Base-by-base conservation (phyloP, 192 early-diverging fungal species). In the Allomyces javanicus region DNA sequence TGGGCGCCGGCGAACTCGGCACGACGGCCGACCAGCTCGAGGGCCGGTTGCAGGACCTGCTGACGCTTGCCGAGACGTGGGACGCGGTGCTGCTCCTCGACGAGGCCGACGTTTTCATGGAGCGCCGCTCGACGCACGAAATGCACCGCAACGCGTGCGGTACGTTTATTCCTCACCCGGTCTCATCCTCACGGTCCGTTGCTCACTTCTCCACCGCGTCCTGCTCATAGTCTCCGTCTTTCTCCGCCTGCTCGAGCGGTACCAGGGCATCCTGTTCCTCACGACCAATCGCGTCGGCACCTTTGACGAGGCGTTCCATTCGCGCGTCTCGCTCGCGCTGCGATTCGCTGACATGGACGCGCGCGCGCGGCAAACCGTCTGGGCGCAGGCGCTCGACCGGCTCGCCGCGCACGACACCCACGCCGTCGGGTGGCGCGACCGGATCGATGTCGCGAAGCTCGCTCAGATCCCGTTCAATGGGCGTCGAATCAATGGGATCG, bases 211-310 rank as follows among this genome's bases (percentile, higher is more conserved):
- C 33, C 33, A 40, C 33, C 33, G 7, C 4, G 2, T 40, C 26
- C 26, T 3, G 9, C 33, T 7, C 5, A 58, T 58, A n/a, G 69
- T 71, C n/a, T 65, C 65, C 25, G 67, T 72, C 27, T 65, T 72
- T 21, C 63, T 72, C 14, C 65, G 72, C 25, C 55, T 72, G 44
- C 26, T 72, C 55, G 72, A 72, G 62, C 67, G 67, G 62, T 66
- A 70, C 25, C 65, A 68, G 40, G 72, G 72, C 10, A 72, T 71
- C 0, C 68, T 72, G 62, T 72, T 72, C 25, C 61, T 72, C 0
- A 72, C 72, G 2, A 72, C 68, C 26, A 72, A 72, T 63, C 68
- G 72, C 63, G 72, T 71, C 2, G 27, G 55, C 25, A 63, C 62
- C n/a, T 72, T 72, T 62, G 72, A 72, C 61, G 25, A 26, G 19